Evolutionary conservation across 2,329 filamentous ascomycete genomes (phyloP), one percentile per base, ranked within the genome.

Genomic region (Mycocentrospora acerina): DNA sequence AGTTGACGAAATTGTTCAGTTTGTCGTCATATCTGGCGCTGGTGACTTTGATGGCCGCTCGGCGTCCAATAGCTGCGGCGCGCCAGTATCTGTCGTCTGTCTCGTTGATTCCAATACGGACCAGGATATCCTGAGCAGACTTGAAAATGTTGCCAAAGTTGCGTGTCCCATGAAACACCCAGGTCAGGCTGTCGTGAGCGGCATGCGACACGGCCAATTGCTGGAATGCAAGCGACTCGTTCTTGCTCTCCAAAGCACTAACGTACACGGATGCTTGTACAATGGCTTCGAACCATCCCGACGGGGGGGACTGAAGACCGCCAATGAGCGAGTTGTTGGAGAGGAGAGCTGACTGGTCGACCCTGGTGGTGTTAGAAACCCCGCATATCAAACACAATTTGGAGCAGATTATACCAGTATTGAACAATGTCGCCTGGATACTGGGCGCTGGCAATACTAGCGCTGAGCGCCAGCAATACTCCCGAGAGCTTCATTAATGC

Each of bases 171-270:
- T 62, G 59, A 24, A 59, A 61, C 1, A 42, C 47, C 55, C 55
- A 60, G 4, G 49, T 42, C 7, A 62, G 48, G 32, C 46, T 37
- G 28, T 62, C 51, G 26, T 62, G 59, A 10, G 59, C 59, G 3
- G 56, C 57, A 31, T 60, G 49, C 12, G 57, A 59, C 16, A 60
- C 57, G 24, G 57, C 56, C 7, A 61, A 41, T 26, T 60, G 57
- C 37, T 58, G 57, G 37, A 57, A 60, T 10, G 51, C 55, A 3
- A 58, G 44, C 10, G 48, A 36, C 24, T 53, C 46, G 16, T 48
- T 37, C 7, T 46, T 33, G 30, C 42, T 46, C 14, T 59, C 30
- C 10, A 48, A 40, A 9, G 57, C 57, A 15, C 55, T 53, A 6
- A 51, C 46, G 28, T 57, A 60, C 16, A 58, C 45, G 6, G 57